Conservation (phyloP, 1,284 basidiomycete species). For the Xanthoconium separans region DNA sequence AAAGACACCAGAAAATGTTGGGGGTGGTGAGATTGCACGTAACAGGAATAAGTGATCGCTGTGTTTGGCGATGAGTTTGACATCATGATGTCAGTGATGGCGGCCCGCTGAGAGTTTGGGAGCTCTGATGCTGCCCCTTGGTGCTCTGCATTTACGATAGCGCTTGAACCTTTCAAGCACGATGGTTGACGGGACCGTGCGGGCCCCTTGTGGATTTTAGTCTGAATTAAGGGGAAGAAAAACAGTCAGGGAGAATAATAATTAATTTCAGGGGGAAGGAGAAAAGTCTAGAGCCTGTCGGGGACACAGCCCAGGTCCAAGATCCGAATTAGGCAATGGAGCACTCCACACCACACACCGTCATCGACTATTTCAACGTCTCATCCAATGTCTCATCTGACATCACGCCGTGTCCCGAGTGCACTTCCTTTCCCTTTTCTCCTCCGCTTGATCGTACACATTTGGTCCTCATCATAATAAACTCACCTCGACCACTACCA, state of each 20-base stretch:
- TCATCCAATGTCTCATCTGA: slow-evolving; percentile 16
- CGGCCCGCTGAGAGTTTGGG: not conserved
- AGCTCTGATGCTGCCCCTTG: not conserved
- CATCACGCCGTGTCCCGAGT: slow-evolving; percentile 4
- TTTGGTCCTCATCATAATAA: too few relatives aligned
- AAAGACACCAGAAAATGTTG: slow-evolving; percentile 6
- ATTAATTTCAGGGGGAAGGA: slow-evolving; percentile 8
- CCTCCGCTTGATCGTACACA: too few relatives aligned
- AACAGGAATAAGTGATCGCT: not conserved
- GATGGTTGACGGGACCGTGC: not conserved
- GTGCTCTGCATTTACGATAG: not conserved
- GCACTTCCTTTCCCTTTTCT: not conserved
- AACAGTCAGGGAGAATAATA: not conserved
- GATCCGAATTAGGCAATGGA: slow-evolving; percentile 27
- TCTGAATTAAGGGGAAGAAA: not conserved
- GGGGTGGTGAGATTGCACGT: not conserved
- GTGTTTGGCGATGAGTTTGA: not conserved
- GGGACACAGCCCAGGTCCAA: slow-evolving; percentile 20
- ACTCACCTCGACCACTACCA: not conserved
- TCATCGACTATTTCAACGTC: slow-evolving; percentile 33
- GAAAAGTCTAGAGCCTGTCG: slow-evolving; percentile 12
- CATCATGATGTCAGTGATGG: slow-evolving; percentile 1
- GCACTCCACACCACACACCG: slow-evolving; percentile 16
- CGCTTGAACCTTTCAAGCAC: not conserved
- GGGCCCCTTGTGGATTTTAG: not conserved